These are phyloP conservation scores for Margaritispora aquatica DNA, from an alignment of 495 filamentous ascomycete species.

Conservation along the genomic window DNA sequence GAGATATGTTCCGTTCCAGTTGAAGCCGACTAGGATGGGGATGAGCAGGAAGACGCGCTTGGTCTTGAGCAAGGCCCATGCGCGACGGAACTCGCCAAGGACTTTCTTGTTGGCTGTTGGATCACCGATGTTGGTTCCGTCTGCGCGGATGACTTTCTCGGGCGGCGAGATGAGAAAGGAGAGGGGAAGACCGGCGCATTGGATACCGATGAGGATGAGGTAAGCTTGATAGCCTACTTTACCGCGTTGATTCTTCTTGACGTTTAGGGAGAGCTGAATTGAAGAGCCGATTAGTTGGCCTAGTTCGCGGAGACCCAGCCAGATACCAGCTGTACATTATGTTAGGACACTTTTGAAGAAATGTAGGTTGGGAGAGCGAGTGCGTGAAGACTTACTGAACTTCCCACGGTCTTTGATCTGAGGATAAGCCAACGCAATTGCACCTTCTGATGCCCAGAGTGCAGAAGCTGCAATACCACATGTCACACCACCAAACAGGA, in stretches of 20 bases:
- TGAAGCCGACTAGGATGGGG: conserved; percentile 47
- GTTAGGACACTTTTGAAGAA: neutral
- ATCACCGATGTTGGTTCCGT: conserved; percentile 37
- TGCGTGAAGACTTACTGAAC: conserved; percentile 30
- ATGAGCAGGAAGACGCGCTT: conserved; percentile 46
- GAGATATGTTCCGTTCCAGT: conserved; percentile 49
- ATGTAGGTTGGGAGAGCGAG: neutral
- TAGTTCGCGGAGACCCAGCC: conserved; percentile 50
- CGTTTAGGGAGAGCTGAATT: conserved; percentile 51
- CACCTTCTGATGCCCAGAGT: conserved; percentile 53
- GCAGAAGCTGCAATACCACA: conserved; percentile 50
- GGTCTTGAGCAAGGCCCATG: conserved; percentile 38
- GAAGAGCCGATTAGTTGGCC: conserved; percentile 49
- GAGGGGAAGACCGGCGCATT: conserved; percentile 45
- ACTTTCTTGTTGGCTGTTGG: conserved; percentile 37
- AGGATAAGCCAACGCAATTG: conserved; percentile 51
- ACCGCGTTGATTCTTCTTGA: conserved; percentile 35
- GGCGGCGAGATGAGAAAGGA: conserved; percentile 45
- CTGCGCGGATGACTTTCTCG: conserved; percentile 44
- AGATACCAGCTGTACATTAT: conserved; percentile 38
- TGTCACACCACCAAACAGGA: conserved; percentile 47
- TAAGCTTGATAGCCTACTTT: conserved; percentile 51
- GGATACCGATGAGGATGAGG: conserved; percentile 46
- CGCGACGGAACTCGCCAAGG: conserved; percentile 36
- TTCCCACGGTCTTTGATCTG: conserved; percentile 46